These are phyloP conservation scores for Apophysomyces elegans DNA, from an alignment of 371 early-diverging fungal species.

Conservation along the genomic window DNA sequence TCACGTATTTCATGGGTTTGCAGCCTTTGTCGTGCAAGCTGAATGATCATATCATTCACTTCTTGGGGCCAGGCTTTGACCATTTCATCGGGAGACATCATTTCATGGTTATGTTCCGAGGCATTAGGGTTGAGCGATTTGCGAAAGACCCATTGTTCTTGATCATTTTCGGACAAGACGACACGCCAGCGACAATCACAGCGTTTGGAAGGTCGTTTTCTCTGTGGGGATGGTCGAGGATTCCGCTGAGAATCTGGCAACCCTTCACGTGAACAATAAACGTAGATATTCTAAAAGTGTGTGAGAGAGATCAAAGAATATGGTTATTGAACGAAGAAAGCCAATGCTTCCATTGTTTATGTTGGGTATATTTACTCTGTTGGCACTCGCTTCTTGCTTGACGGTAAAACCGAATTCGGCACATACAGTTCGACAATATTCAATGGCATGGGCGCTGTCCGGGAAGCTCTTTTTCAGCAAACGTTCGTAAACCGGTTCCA, in stretches of 20 bases:
- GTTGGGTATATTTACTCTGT: slow-evolving; percentile 32
- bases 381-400: slow-evolving; percentile 53
- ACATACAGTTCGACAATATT: slow-evolving; percentile 41
- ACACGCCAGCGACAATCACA: slow-evolving; percentile 73
- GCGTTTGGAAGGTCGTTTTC: slow-evolving; percentile 62
- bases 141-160: slow-evolving; percentile 60
- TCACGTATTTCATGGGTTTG: slow-evolving; percentile 16
- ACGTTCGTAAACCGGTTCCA: slow-evolving; percentile 46
- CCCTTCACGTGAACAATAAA: slow-evolving; percentile 69
- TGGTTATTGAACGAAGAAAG: slow-evolving; percentile 4
- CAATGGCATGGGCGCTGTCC: slow-evolving; percentile 41
- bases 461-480: slow-evolving; percentile 37
- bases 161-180: slow-evolving; percentile 59
- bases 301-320: not conserved
- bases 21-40: slow-evolving; percentile 12
- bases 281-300: slow-evolving; percentile 57
- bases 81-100: slow-evolving; percentile 63
- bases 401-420: slow-evolving; percentile 50
- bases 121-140: slow-evolving; percentile 63
- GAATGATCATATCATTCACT: slow-evolving; percentile 14
- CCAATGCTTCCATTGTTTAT: slow-evolving; percentile 11
- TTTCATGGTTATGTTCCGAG: slow-evolving; percentile 62
- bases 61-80: slow-evolving; percentile 50
- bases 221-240: slow-evolving; percentile 57
- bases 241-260: slow-evolving; percentile 62